phyloP scores from a whole-genome alignment of 2,329 filamentous ascomycete species.

The Hypoxylon sp. region DNA sequence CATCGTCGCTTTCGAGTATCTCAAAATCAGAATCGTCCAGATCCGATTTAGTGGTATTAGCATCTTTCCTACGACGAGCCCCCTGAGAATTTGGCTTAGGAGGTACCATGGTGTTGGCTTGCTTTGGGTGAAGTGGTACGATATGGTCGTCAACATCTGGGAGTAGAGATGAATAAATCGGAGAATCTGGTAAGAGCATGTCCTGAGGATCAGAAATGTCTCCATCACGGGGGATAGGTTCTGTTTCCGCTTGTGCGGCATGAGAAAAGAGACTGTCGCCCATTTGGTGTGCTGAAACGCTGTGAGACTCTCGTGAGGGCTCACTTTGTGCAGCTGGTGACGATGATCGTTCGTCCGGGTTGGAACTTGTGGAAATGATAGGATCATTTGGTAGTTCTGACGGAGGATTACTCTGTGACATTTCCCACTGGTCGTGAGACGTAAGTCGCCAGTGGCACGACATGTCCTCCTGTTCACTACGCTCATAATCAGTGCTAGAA shows the following conservation, averaged over 20 bases:
- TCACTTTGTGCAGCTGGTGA: constrained; percentile 26
- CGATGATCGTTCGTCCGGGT: constrained; percentile 40
- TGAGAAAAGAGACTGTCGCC: constrained; percentile 32
- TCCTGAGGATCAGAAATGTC: constrained; percentile 19
- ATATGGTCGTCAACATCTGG: constrained; percentile 29
- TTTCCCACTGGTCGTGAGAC: constrained; percentile 31
- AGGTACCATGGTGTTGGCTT: constrained; percentile 8
- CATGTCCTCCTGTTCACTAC: constrained; percentile 29
- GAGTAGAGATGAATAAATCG: constrained; percentile 9
- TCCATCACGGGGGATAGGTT: constrained; percentile 32
- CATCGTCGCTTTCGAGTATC: constrained; percentile 11
- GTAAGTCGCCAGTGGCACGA: constrained; percentile 36
- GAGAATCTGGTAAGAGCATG: constrained; percentile 27
- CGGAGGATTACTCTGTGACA: constrained; percentile 39
- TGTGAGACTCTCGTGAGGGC: neutral
- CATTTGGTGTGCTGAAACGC: neutral
- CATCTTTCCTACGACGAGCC: neutral
- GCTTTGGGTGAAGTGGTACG: neutral
- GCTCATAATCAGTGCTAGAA: constrained; percentile 13
- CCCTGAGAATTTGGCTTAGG: neutral
- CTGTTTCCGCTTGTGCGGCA: constrained; percentile 34
- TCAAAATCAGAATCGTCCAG: constrained; percentile 27
- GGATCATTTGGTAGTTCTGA: constrained; percentile 41
- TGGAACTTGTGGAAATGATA: constrained; percentile 34
- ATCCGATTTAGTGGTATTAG: neutral